These are phyloP conservation scores for Malania oleifera DNA, from an alignment of 164 flowering plant genomes.

Conservation along the genomic window DNA sequence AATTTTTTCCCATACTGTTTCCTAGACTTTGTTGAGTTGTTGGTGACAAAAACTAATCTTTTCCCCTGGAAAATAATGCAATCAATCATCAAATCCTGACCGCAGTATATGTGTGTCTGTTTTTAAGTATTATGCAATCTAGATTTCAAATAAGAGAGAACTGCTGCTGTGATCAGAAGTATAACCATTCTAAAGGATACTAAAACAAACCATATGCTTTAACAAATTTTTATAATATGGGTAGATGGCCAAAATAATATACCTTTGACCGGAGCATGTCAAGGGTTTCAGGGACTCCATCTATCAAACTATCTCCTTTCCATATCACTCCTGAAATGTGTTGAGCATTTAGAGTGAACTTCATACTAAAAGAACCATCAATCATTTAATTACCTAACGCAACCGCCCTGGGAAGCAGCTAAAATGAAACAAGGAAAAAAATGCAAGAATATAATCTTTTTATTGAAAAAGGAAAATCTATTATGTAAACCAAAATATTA, in stretches of 20 bases:
- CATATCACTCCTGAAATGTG: conserved; percentile 80
- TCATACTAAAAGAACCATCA: too few species aligned
- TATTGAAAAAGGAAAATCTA: too few species aligned
- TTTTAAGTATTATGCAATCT: not conserved
- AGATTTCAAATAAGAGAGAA: not conserved
- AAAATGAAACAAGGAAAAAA: too few species aligned
- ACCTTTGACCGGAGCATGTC: conserved; percentile 94
- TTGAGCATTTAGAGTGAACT: not conserved
- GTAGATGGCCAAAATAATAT: conserved; percentile 6
- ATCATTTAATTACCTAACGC: too few species aligned
- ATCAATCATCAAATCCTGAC: not conserved
- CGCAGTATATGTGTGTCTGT: not conserved
- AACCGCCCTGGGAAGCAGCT: too few species aligned
- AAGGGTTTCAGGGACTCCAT: conserved; percentile 91
- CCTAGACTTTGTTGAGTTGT: conserved; percentile 98
- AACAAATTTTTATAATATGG: not conserved
- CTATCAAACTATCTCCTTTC: conserved; percentile 95
- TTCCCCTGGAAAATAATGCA: conserved; percentile 59
- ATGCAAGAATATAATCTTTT: too few species aligned
- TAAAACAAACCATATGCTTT: not conserved
- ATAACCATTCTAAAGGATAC: too few species aligned
- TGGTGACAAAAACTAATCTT: conserved; percentile 93
- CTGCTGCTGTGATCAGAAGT: not conserved
- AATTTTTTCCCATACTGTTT: conserved; percentile 97
- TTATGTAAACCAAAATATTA: too few species aligned